Conservation (phyloP, 2,329 filamentous ascomycete species). For the Aspergillus carbonarius region DNA sequence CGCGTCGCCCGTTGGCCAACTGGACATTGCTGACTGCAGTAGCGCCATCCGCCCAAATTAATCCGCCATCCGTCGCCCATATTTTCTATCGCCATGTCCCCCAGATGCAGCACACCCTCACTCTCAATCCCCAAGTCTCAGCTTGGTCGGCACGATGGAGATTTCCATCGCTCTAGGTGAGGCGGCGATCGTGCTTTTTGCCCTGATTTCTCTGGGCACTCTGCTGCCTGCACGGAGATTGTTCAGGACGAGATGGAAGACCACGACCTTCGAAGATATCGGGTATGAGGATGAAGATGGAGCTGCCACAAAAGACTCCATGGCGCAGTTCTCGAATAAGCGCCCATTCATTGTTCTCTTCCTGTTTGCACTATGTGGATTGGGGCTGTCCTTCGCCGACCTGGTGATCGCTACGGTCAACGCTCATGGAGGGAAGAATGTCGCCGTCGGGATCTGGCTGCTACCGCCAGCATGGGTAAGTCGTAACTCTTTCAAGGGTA, state of each 20-base stretch:
- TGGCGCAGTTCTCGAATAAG: not conserved
- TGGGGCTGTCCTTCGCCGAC: not conserved
- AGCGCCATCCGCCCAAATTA: not conserved
- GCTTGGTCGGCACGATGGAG: not conserved
- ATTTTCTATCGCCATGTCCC: not conserved
- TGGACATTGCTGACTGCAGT: not conserved
- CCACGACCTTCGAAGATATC: not conserved
- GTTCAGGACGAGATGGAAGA: not conserved
- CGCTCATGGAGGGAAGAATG: not conserved
- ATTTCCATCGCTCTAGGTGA: not conserved
- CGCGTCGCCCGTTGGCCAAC: not conserved
- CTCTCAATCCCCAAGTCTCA: not conserved
- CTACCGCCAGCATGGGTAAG: not conserved
- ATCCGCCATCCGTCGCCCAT: not conserved
- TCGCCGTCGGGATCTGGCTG: not conserved
- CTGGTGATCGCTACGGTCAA: not conserved
- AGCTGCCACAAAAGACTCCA: not conserved
- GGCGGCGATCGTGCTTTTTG: not conserved
- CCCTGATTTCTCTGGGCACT: not conserved
- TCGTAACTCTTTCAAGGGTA: not conserved
- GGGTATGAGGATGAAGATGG: not conserved
- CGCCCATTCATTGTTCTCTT: not conserved
- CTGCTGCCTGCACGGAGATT: not conserved
- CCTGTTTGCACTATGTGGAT: not conserved
- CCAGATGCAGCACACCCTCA: not conserved